Conservation (phyloP, 2,329 filamentous ascomycete species). For the Juglanconis sp. region DNA sequence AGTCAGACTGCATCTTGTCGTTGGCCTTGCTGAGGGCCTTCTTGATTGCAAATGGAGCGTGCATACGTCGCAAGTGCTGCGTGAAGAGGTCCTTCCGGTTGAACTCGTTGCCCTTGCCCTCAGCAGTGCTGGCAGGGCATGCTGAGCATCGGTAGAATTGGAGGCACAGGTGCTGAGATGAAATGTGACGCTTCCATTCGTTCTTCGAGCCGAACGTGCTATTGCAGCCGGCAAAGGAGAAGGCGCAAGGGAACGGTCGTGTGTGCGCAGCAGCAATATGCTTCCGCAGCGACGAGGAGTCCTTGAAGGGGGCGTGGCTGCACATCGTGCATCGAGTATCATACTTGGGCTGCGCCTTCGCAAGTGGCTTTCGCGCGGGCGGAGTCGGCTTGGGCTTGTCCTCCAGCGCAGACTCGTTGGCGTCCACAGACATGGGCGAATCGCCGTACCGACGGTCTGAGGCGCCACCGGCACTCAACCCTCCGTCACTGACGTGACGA, state of each 20-base stretch:
- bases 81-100: slow-evolving; percentile 96
- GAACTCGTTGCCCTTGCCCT: slow-evolving; percentile 67
- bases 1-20: slow-evolving; percentile 57
- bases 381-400: slow-evolving; percentile 40
- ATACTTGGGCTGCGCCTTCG: slow-evolving; percentile 49
- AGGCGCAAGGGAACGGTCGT: slow-evolving; percentile 78
- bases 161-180: slow-evolving; percentile 79
- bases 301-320: slow-evolving; percentile 64
- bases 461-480: slow-evolving; percentile 18
- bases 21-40: slow-evolving; percentile 56
- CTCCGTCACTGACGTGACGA: slow-evolving; percentile 51
- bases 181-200: slow-evolving; percentile 95
- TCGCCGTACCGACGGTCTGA: slow-evolving; percentile 24
- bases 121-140: slow-evolving; percentile 51
- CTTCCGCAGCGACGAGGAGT: slow-evolving; percentile 62
- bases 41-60: slow-evolving; percentile 67
- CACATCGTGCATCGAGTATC: slow-evolving; percentile 61
- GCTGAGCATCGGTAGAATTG: slow-evolving; percentile 63
- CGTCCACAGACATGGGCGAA: slow-evolving; percentile 37
- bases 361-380: slow-evolving; percentile 41
- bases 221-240: slow-evolving; percentile 76
- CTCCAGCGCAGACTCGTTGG: slow-evolving; percentile 37
- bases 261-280: slow-evolving; percentile 68
- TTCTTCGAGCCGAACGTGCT: slow-evolving; percentile 91
- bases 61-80: slow-evolving; percentile 92